Evolutionary conservation across 2,329 filamentous ascomycete species (phyloP).

Genomic region (Penicillium sp.): DNA sequence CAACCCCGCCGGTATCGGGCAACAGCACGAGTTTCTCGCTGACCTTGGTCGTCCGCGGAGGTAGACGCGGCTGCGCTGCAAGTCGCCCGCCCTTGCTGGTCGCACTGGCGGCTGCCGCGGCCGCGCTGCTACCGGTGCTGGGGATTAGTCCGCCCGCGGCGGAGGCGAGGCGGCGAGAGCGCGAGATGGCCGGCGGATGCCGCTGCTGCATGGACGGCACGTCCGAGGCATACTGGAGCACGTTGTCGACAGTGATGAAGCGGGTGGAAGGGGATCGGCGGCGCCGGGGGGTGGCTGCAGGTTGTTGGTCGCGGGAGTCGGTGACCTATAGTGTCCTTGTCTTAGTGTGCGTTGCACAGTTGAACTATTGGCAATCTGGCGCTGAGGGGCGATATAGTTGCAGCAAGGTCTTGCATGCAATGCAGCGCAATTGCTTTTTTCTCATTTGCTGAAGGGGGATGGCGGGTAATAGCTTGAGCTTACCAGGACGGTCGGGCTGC

Average conservation of each 20-base stretch:
- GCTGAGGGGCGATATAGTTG: background rate
- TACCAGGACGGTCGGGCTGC: slow-evolving; percentile 50
- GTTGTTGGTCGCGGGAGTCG: slow-evolving; percentile 46
- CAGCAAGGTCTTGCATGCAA: background rate
- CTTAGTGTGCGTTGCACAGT: slow-evolving; percentile 12
- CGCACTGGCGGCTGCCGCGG: slow-evolving; percentile 50
- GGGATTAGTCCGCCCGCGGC: slow-evolving; percentile 35
- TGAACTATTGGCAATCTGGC: background rate
- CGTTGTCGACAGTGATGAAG: slow-evolving; percentile 88
- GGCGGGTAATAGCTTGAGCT: slow-evolving; percentile 12
- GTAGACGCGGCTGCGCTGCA: slow-evolving; percentile 62
- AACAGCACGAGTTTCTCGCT: slow-evolving; percentile 96
- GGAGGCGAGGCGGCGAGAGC: slow-evolving; percentile 36
- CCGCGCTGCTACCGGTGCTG: slow-evolving; percentile 35
- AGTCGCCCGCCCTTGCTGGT: slow-evolving; percentile 60
- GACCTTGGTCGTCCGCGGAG: slow-evolving; percentile 86
- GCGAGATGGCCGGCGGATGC: slow-evolving; percentile 55
- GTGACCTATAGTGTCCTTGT: slow-evolving; percentile 38
- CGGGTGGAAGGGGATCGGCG: slow-evolving; percentile 57
- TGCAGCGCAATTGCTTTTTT: slow-evolving; percentile 9
- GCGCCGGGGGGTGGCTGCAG: slow-evolving; percentile 28
- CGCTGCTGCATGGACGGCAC: slow-evolving; percentile 93
- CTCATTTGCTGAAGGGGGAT: background rate
- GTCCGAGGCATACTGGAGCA: slow-evolving; percentile 89
- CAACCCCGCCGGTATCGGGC: slow-evolving; percentile 66